A percentile compares a stretch with the other conserved stretches of the same genome.
phyloP scores from a whole-genome alignment of 306 rosid species.

The Vigna nakashimae region DNA sequence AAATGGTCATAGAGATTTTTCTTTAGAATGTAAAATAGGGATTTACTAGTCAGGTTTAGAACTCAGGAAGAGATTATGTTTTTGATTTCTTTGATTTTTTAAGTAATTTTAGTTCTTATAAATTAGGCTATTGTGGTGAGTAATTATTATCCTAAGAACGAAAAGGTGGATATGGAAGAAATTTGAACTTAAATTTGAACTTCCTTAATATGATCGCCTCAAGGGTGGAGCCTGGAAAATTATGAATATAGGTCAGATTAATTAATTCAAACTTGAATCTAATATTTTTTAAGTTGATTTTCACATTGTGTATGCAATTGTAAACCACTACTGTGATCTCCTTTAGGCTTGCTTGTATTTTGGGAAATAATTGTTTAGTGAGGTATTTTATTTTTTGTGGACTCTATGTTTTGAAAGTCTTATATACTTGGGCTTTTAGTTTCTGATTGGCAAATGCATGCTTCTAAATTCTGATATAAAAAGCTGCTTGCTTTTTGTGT shows the following conservation, averaged over 20 bases:
- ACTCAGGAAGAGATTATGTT: neutral
- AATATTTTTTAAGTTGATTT: neutral
- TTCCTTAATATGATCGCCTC: neutral
- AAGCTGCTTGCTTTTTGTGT: constrained; percentile 6
- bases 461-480: constrained; percentile 21
- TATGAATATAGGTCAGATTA: neutral
- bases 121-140: constrained; percentile 6
- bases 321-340: neutral
- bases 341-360: constrained; percentile 28
- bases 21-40: neutral
- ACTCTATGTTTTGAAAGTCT: constrained; percentile 6
- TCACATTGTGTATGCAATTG: neutral
- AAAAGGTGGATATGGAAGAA: neutral
- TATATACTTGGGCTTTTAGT: neutral
- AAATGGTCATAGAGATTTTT: neutral
- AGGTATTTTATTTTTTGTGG: neutral
- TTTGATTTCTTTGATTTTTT: too few species aligned
- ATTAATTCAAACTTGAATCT: constrained; percentile 1
- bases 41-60: constrained; percentile 13
- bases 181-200: neutral
- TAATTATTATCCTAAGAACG: neutral
- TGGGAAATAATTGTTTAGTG: neutral
- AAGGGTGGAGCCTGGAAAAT: neutral
- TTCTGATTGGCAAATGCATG: neutral
- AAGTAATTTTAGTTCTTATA: neutral